A percentile compares a stretch with the other conserved stretches of the same genome.
Conservation (phyloP, 495 filamentous ascomycete species). For the Penicillium herquei region DNA sequence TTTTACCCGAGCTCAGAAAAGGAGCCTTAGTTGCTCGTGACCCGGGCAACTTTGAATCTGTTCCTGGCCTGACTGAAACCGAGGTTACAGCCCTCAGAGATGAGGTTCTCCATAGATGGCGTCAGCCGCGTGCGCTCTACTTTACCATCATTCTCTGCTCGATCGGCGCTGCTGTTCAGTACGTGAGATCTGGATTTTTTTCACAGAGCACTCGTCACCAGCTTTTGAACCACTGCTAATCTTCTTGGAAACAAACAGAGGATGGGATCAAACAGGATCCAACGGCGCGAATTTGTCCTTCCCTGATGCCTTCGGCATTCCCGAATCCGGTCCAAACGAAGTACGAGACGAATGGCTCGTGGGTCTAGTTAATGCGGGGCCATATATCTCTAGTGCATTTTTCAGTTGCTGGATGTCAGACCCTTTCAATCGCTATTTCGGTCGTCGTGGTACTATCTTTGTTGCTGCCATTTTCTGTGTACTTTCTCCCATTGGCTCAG, state of each 20-base stretch:
- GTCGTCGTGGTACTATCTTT: slow-evolving; percentile 61
- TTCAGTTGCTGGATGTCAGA: slow-evolving; percentile 64
- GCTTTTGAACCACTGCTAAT: neutral
- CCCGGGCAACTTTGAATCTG: slow-evolving; percentile 51
- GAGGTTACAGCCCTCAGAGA: slow-evolving; percentile 53
- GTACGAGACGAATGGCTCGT: slow-evolving; percentile 57
- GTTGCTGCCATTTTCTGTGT: slow-evolving; percentile 59
- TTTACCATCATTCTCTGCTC: slow-evolving; percentile 69
- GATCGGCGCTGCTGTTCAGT: slow-evolving; percentile 67
- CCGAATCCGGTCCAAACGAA: slow-evolving; percentile 17
- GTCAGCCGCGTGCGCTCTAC: slow-evolving; percentile 62
- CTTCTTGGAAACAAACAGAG: slow-evolving; percentile 12
- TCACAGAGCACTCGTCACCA: too few species aligned
- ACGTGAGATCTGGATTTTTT: neutral
- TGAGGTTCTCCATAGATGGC: slow-evolving; percentile 64
- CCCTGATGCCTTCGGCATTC: slow-evolving; percentile 58
- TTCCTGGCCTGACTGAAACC: slow-evolving; percentile 53
- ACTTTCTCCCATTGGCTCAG: slow-evolving; percentile 55
- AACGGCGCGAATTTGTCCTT: slow-evolving; percentile 72
- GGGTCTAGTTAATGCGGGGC: slow-evolving; percentile 59
- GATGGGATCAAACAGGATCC: slow-evolving; percentile 70
- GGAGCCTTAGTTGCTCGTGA: slow-evolving; percentile 66
- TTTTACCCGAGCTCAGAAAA: slow-evolving; percentile 50
- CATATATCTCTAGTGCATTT: slow-evolving; percentile 37
- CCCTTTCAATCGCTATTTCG: slow-evolving; percentile 53